phyloP scores from a whole-genome alignment of 768 basidiomycete species.

The Boletus rubropictus region DNA sequence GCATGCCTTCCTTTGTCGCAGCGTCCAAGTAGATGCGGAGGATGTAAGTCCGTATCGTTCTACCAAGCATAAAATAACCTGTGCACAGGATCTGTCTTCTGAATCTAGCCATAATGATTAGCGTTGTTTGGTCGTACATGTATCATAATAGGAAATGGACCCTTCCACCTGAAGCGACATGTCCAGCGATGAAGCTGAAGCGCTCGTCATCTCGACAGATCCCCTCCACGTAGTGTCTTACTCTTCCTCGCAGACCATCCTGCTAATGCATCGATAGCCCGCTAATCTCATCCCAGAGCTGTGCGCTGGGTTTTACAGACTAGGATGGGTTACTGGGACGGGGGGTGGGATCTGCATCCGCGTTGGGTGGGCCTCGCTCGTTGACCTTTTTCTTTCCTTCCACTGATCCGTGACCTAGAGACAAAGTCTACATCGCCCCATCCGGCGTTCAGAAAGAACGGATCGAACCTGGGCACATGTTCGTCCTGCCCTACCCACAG shows the following conservation, averaged over 20 bases:
- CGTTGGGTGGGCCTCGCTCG: constrained; percentile 42
- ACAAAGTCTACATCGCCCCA: constrained; percentile 81
- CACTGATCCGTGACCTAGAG: constrained; percentile 26
- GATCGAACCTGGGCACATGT: constrained; percentile 77
- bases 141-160: background rate
- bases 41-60: no score
- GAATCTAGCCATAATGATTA: no score
- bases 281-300: constrained; percentile 89
- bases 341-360: constrained; percentile 79
- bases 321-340: constrained; percentile 92
- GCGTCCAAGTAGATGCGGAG: no score
- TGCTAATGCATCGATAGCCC: constrained; percentile 45
- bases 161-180: no score
- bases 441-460: constrained; percentile 90
- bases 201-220: constrained; percentile 54
- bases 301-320: constrained; percentile 75
- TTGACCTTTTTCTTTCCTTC: no score
- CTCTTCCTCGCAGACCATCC: background rate
- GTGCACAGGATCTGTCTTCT: no score
- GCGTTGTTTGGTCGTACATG: no score
- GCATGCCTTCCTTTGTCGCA: no score
- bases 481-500: constrained; percentile 78
- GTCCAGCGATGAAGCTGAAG: constrained; percentile 34
- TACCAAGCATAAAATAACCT: no score
- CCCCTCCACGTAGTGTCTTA: constrained; percentile 46